Base-by-base conservation (phyloP, 306 rosid genomes). In the Lotus japonicus region DNA sequence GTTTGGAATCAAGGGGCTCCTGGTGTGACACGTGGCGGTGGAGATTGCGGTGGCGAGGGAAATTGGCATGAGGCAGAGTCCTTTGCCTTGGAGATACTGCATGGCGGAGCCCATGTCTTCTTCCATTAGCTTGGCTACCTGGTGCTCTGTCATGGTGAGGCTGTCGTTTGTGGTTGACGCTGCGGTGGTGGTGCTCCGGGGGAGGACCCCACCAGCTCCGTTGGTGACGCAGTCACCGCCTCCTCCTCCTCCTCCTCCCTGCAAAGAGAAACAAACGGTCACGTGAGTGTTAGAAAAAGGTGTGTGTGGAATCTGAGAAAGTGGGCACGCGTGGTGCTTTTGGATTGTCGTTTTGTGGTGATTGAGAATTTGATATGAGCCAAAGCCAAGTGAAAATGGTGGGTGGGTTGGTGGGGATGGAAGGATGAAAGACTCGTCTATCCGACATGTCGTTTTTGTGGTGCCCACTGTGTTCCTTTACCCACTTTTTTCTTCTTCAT, bases 91-190 rank as follows among this genome's bases (percentile, higher is more conserved):
- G 0, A 95, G 88, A 66, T 95, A 95, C 67, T 90, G 99, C 99
- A 95, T 95, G 74, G 99, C 97, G n/a, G 99, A 88, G 2, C 97
- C 97, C 99, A 95, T 90, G 84, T 95, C 99, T 64, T 95, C 92
- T 59, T 88, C 95, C 97, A 95, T 90, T 0, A 95, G 89, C 82
- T 84, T 90, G 0, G 97, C 97, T 61, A 95, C 99, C 28, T 90
- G 99, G 53, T 95, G 95, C 84, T 95, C 97, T 61, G 96, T 87
- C 88, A 91, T 85, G 33, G 83, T 75, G 18, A 95, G 73, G 75
- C 75, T 83, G 76, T 90, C 95, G 84, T 88, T 86, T 0, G 92
- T 28, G 1, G 89, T 65, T 0, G 89, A 66, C 5, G 91, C 70
- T 63, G 77, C 73, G 46, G 87, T 75, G 33, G 33, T 52, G 61